These are phyloP conservation scores for Colletotrichum costaricense DNA, from an alignment of 2,329 filamentous ascomycete genomes.

Conservation along the genomic window DNA sequence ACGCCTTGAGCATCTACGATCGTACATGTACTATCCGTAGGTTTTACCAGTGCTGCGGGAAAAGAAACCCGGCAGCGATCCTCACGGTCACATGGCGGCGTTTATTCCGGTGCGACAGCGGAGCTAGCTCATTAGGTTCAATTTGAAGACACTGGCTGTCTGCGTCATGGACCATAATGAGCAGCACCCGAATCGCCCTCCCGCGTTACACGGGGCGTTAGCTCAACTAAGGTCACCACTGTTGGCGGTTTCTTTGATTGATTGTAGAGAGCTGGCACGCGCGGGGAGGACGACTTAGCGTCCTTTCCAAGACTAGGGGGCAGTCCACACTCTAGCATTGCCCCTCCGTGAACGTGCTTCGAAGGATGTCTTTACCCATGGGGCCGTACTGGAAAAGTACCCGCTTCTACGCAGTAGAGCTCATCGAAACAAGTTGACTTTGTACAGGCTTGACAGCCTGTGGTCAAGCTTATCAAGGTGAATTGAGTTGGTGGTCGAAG, in stretches of 20 bases:
- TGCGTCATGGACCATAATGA: constrained; percentile 5
- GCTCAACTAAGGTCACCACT: background rate
- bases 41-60: background rate
- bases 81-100: background rate
- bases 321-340: background rate
- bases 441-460: background rate
- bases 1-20: too few relatives aligned
- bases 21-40: too few relatives aligned
- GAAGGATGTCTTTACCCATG: background rate
- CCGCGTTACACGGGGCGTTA: background rate
- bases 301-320: background rate
- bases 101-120: background rate
- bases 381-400: background rate
- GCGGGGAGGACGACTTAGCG: background rate
- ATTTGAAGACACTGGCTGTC: background rate
- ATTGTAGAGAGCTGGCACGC: background rate
- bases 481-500: too few relatives aligned
- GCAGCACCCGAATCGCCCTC: background rate
- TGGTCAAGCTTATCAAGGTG: background rate
- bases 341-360: background rate
- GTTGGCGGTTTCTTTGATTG: background rate
- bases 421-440: background rate
- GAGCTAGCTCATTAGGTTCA: background rate
- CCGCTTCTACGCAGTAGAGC: background rate
- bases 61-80: background rate